Evolutionary conservation across 2,329 filamentous ascomycete species (phyloP).

Genomic region (Rugonectria rugulosa): DNA sequence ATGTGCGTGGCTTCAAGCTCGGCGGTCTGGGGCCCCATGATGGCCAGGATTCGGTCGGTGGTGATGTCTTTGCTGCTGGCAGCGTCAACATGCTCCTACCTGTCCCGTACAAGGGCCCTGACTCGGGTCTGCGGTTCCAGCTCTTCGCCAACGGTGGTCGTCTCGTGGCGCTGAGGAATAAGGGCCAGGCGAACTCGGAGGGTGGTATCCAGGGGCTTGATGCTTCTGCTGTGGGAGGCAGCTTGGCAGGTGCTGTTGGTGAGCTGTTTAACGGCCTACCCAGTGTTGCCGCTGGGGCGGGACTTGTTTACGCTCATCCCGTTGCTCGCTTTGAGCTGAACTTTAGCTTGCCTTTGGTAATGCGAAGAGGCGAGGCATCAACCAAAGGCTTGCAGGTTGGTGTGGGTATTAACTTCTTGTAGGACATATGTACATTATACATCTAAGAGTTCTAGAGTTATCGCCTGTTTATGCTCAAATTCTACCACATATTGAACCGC

Average conservation of each 20-base stretch:
- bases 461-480: conserved; percentile 19
- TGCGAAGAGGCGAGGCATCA: conserved; percentile 83
- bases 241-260: conserved; percentile 67
- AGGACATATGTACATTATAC: conserved; percentile 40
- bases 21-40: conserved; percentile 90
- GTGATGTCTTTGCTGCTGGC: conserved; percentile 90
- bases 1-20: conserved; percentile 91
- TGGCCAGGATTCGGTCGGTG: conserved; percentile 84
- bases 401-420: conserved; percentile 96
- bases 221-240: conserved; percentile 56
- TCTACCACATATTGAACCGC: no score
- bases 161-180: conserved; percentile 76
- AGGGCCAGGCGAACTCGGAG: conserved; percentile 55
- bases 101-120: conserved; percentile 79
- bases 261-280: conserved; percentile 80
- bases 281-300: conserved; percentile 85
- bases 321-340: conserved; percentile 95
- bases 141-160: conserved; percentile 91
- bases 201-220: conserved; percentile 45
- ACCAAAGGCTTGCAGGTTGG: conserved; percentile 94
- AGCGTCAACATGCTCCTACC: conserved; percentile 87
- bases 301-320: conserved; percentile 93
- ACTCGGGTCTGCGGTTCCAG: conserved; percentile 87
- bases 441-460: conserved; percentile 21
- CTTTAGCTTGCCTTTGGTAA: conserved; percentile 85